Evolutionary conservation across 1,284 basidiomycete genomes (phyloP), one percentile per base, ranked within the genome.

Genomic region (Stygiomarasmius scandens): DNA sequence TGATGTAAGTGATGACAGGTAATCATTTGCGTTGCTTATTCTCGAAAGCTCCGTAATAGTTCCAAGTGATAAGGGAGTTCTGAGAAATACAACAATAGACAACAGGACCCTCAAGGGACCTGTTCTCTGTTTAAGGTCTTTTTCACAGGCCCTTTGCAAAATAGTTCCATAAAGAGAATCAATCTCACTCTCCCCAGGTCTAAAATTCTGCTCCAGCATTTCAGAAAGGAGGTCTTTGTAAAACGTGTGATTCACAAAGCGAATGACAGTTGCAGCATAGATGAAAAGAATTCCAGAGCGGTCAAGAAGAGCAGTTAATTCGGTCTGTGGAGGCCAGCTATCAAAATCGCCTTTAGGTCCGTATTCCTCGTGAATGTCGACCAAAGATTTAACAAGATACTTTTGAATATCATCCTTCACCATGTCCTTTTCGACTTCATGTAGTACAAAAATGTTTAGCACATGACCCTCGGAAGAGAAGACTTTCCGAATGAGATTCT

Each of bases 401-500:
- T 20, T 45, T 4, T 36, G 14, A 52, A 66, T 66, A 36, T 64
- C 64, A n/a, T 52, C 49, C 52, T 55, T 24, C 14, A 65, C 59
- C 22, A 63, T 25, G 24, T 50, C 22, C 24, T 58, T 58, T 45
- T 64, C 64, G 1, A 66, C 56, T 32, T 66, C 56, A 52, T 66
- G 64, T 5, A 66, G 56, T 38, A 45, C 45, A 27, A 52, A 52
- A 23, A 32, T 24, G 20, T 51, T 20, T n/a, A n/a, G n/a, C n/a
- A n/a, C n/a, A n/a, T n/a, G n/a, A n/a, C n/a, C n/a, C 20, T 46
- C 23, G 2, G 6, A 16, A 5, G 8, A 16, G 5, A 41, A n/a
- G 16, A 16, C 38, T 16, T 8, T 41, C 38, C 38, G 38, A 41
- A 41, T 41, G 4, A 19, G 16, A n/a, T 19, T n/a, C n/a, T 41